These are phyloP conservation scores for Fusarium armeniacum DNA, from an alignment of 2,329 filamentous ascomycete species.

Conservation along the genomic window DNA sequence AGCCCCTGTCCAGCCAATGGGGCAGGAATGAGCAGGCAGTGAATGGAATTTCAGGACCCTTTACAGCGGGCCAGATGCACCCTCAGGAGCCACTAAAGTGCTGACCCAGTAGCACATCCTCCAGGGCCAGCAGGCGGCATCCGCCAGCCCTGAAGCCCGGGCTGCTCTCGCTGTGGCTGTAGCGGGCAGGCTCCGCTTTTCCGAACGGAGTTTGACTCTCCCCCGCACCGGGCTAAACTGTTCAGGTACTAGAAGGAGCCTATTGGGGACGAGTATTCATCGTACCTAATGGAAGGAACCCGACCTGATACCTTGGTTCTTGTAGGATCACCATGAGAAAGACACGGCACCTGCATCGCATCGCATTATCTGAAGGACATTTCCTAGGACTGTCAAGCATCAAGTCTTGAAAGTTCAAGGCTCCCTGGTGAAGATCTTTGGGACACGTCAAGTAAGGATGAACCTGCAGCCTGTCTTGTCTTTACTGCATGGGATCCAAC, in stretches of 20 bases:
- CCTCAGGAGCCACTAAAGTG: constrained; percentile 19
- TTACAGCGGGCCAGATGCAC: constrained; percentile 17
- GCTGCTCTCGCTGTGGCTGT: constrained; percentile 1
- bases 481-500: not conserved
- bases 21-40: constrained; percentile 13
- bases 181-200: constrained; percentile 43
- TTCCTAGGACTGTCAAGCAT: not conserved
- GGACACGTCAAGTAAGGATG: constrained; percentile 22
- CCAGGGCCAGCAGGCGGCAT: not conserved
- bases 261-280: constrained; percentile 23
- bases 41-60: constrained; percentile 21
- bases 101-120: constrained; percentile 28
- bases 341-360: constrained; percentile 36
- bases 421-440: constrained; percentile 32
- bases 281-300: constrained; percentile 3
- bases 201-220: constrained; percentile 47
- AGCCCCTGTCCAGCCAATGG: constrained; percentile 30
- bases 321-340: constrained; percentile 31
- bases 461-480: not conserved
- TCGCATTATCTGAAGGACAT: constrained; percentile 7
- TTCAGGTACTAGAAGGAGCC: constrained; percentile 37
- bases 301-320: not conserved
- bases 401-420: constrained; percentile 14
- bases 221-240: constrained; percentile 48
- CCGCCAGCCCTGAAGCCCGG: constrained; percentile 9